phyloP scores from a whole-genome alignment of 1,284 basidiomycete species.

The Sparassis latifolia region DNA sequence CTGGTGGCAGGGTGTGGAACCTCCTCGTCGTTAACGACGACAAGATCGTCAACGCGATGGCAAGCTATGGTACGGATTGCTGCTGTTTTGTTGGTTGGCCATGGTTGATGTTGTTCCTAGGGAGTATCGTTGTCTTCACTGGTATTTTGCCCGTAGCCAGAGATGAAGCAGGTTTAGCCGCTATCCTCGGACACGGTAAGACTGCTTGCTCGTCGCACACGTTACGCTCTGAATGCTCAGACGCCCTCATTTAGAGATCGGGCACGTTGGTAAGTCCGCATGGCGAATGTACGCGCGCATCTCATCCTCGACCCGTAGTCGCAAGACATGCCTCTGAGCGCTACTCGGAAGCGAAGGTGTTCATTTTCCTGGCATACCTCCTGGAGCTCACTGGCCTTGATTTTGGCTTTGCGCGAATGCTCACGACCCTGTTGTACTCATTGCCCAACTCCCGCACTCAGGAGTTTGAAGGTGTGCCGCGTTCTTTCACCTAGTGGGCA shows the following conservation, averaged over 20 bases:
- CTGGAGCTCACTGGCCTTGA: slow-evolving; percentile 57
- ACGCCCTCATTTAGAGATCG: slow-evolving; percentile 56
- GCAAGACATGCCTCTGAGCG: slow-evolving; percentile 74
- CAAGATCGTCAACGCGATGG: slow-evolving; percentile 76
- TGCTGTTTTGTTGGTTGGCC: neutral
- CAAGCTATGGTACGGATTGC: slow-evolving; percentile 52
- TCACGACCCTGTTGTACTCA: slow-evolving; percentile 55
- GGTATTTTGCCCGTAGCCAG: slow-evolving; percentile 80
- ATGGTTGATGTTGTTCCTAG: slow-evolving; percentile 20
- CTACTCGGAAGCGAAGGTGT: slow-evolving; percentile 52
- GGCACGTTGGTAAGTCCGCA: slow-evolving; percentile 61
- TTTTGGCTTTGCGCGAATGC: slow-evolving; percentile 34
- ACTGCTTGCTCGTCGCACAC: neutral
- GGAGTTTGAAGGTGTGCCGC: slow-evolving; percentile 66
- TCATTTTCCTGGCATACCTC: slow-evolving; percentile 42
- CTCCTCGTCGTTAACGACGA: slow-evolving; percentile 79
- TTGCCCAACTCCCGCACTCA: slow-evolving; percentile 82
- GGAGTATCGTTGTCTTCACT: slow-evolving; percentile 83
- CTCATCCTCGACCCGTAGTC: slow-evolving; percentile 34
- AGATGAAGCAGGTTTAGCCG: slow-evolving; percentile 81
- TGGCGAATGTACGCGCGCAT: neutral
- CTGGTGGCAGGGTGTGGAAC: slow-evolving; percentile 51
- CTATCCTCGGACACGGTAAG: slow-evolving; percentile 83
- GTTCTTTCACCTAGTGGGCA: neutral
- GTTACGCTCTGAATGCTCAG: neutral